Evolutionary conservation across 768 basidiomycete species (phyloP), one percentile per base, ranked within the genome.

Genomic region (Mycena kentingensis): DNA sequence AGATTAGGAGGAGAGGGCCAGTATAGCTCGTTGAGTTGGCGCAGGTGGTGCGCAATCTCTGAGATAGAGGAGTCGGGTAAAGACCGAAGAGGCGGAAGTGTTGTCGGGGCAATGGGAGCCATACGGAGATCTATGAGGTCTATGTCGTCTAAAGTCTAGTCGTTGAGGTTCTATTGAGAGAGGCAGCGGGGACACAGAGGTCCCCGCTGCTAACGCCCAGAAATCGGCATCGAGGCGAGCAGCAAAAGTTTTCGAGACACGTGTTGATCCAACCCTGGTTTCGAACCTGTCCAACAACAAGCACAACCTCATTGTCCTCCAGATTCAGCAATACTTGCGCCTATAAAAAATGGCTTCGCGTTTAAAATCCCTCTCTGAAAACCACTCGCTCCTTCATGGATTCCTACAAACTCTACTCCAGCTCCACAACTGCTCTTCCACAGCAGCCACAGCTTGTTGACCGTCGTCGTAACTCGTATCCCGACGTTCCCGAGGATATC

Each of bases 401-500:
- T 61, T 76, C 77, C 51, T 57, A 67, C 48, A 71, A 68, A 55
- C 51, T 69, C 19, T 70, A 75, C 64, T 61, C 70, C 56, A 74
- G 70, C 48, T 70, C 76, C 34, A 67, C 73, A 16, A 72, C 80
- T 57, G 67, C 65, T 50, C 51, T 45, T 32, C 43, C 51, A 10
- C 52, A 53, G 5, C 44, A 49, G 21, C 19, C 39, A 59, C 75
- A 43, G 64, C 69, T 8, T 52, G 63, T 19, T 67, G 63, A 22
- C 19, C 55, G 74, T 47, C 80, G 74, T 50, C 73, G 69, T 61
- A 79, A 82, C 44, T 74, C 72, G 51, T 68, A 81, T 19, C 87
- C 88, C 54, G 89, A 91, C 69, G 88, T 90, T 12, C 89, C 89
- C 2, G 78, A 88, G 63, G 89, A 91, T 69, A 77, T 88, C 52